Base-by-base conservation (phyloP, 2,329 filamentous ascomycete species). In the Podosphaera xanthii region DNA sequence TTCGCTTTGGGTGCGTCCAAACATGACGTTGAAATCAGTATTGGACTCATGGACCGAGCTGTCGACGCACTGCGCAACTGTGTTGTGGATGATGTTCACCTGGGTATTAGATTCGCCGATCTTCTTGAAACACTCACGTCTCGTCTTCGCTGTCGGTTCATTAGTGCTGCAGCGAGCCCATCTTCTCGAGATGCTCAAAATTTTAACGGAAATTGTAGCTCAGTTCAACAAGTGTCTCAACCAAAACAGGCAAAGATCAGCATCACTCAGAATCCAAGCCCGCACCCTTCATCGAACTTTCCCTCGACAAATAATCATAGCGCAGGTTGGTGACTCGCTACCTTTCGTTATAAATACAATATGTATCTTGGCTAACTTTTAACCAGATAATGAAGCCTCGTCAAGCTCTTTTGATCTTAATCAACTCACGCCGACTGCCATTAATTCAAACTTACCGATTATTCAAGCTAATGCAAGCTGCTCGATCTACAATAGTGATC, bases 101-200 rank as follows among this genome's bases (percentile, higher is more conserved):
- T 92, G 3, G 86, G 84, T n/a, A 88, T 86, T 61, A 80, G 86
- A 6, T 92, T 92, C 65, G 86, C 87, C 22, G 86, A 90, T 66
- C 77, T 91, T 55, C 78, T 91, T n/a, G 83, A 89, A 66, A 86
- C 83, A 0, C 72, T 92, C 48, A 89, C 85, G 0, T 82, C 83
- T 61, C 78, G 86, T 33, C 76, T 91, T 62, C 79, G 86, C 59
- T 82, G 83, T 64, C 79, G 85, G 5, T 87, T 92, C 65, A 88
- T 81, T 68, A 86, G 76, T 71, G 83, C 72, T 63, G 78, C 80
- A 4, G 74, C 75, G 3, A 71, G 74, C 61, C 70, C 67, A 22
- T 63, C 67, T 31, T 72, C 68, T 30, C 62, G 67, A 40, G 71
- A 72, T 35, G 58, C 59, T 35, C 63, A 60, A 5, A 58, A 53